phyloP scores from a whole-genome alignment of 2,329 filamentous ascomycete species.

The Ascochyta lentis region DNA sequence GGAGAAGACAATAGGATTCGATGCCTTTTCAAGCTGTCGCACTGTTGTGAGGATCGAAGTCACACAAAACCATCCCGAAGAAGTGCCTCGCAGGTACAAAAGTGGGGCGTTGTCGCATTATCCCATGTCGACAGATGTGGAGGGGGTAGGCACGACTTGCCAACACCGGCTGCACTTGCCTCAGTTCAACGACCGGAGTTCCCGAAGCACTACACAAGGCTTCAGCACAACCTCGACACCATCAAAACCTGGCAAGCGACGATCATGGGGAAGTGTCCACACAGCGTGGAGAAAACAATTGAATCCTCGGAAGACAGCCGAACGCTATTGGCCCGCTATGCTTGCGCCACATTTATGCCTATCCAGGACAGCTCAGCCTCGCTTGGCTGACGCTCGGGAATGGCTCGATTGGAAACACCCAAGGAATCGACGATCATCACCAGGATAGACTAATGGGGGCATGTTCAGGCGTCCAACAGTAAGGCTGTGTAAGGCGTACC shows the following conservation, averaged over 20 bases:
- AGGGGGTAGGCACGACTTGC: constrained; percentile 25
- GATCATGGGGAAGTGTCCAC: not conserved
- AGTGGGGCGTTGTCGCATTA: constrained; percentile 23
- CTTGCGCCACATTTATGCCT: constrained; percentile 15
- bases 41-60: constrained; percentile 26
- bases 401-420: constrained; percentile 24
- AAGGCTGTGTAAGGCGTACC: constrained; percentile 14
- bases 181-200: not conserved
- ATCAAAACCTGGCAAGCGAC: not conserved
- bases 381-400: constrained; percentile 24
- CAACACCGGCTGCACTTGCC: constrained; percentile 26
- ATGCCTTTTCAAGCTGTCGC: constrained; percentile 16
- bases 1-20: not conserved
- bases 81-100: constrained; percentile 23
- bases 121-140: constrained; percentile 18
- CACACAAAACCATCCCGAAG: constrained; percentile 27
- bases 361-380: constrained; percentile 12
- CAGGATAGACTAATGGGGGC: not conserved
- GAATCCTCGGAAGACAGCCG: not conserved
- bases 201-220: not conserved
- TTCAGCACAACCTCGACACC: not conserved
- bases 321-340: not conserved
- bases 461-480: constrained; percentile 23
- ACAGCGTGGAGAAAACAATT: not conserved
- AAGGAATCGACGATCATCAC: constrained; percentile 10